These are phyloP conservation scores for Hysterium pulicare DNA, from an alignment of 2,329 filamentous ascomycete genomes.

Conservation along the genomic window DNA sequence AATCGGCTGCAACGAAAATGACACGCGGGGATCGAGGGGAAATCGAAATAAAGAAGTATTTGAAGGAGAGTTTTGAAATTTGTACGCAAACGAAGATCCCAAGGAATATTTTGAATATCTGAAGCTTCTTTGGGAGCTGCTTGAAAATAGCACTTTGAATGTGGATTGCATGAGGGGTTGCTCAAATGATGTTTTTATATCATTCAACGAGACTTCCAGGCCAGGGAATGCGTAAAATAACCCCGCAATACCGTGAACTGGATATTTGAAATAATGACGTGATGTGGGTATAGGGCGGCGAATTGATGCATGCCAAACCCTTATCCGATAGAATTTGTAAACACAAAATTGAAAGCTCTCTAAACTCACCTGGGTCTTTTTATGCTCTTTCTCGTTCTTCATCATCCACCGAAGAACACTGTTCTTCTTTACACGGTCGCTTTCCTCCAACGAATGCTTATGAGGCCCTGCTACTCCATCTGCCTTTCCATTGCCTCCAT, in stretches of 20 bases:
- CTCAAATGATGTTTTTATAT: not conserved
- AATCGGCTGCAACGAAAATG: not conserved
- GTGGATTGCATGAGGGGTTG: too few relatives aligned
- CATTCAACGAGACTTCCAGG: not conserved
- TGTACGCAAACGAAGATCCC: not conserved
- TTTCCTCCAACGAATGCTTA: conserved; percentile 68
- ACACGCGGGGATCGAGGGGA: not conserved
- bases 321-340: not conserved
- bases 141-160: not conserved
- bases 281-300: conserved; percentile 2
- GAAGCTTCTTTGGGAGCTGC: too few relatives aligned
- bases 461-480: conserved; percentile 70
- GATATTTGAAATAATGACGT: conserved; percentile 6
- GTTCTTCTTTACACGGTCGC: conserved; percentile 78
- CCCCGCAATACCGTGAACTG: conserved; percentile 6
- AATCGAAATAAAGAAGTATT: not conserved
- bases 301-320: not conserved
- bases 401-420: conserved; percentile 66
- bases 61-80: not conserved
- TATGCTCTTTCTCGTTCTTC: conserved; percentile 63
- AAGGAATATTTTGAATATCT: too few relatives aligned
- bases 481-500: conserved; percentile 68
- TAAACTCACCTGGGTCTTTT: conserved; percentile 47
- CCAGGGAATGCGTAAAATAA: not conserved
- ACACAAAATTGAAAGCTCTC: not conserved